phyloP scores from a whole-genome alignment of 352 stramenopile species.

The Thraustotheca clavata region DNA sequence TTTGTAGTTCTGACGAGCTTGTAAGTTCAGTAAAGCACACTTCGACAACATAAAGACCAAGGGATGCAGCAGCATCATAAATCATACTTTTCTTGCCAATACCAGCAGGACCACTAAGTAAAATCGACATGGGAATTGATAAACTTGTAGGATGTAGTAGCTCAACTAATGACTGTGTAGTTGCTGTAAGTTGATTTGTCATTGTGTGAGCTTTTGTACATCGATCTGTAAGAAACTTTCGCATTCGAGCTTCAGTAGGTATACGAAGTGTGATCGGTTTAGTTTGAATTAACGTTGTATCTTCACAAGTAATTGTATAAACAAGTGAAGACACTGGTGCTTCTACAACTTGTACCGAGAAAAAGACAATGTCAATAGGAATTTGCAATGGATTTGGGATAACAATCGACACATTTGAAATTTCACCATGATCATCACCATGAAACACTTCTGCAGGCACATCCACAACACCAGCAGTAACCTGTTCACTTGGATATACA shows the following conservation, averaged over 20 bases:
- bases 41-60: constrained; percentile 64
- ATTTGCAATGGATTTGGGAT: constrained; percentile 29
- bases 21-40: constrained; percentile 71
- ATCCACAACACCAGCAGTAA: constrained; percentile 28
- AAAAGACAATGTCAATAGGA: constrained; percentile 64
- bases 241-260: constrained; percentile 36
- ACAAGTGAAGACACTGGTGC: constrained; percentile 26
- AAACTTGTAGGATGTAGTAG: constrained; percentile 58
- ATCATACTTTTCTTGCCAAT: constrained; percentile 67
- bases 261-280: constrained; percentile 36
- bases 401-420: not conserved
- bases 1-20: constrained; percentile 52
- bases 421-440: not conserved
- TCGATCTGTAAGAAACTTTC: constrained; percentile 29
- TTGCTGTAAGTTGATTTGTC: no score
- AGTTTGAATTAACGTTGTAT: constrained; percentile 61
- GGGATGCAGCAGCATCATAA: constrained; percentile 50
- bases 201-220: constrained; percentile 33
- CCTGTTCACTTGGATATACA: no score
- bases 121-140: constrained; percentile 59
- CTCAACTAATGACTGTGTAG: constrained; percentile 46
- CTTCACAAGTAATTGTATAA: constrained; percentile 39
- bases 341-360: constrained; percentile 56
- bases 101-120: constrained; percentile 53
- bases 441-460: constrained; percentile 24